Base-by-base conservation (phyloP, 176 grass and related monocot species). In the Oryza rufipogon region DNA sequence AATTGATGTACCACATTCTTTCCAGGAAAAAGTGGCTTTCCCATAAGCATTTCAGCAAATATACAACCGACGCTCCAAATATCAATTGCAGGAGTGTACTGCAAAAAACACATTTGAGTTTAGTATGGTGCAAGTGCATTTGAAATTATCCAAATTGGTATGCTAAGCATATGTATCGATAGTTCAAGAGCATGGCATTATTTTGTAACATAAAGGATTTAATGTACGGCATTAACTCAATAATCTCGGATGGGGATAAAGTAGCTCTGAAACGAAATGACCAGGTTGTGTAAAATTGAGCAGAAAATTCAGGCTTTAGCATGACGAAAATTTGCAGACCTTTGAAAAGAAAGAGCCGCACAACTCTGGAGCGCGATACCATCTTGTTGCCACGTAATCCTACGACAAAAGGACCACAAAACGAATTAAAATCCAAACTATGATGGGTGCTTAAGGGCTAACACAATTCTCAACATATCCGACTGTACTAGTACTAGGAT, bases 331-430 rank as follows among this genome's bases (percentile, higher is more conserved):
- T 51, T 70, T 47, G 65, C 77, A 36, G 46, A 95, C 90, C 88
- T 92, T 95, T 75, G 93, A 84, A 80, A 95, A 95, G 80, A 95
- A 95, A 70, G 93, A 95, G 51, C 93, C 90, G 28, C 93, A 95
- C 67, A 95, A 90, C 78, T 95, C 93, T 61, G 93, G 93, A 80
- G 93, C 90, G 22, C 93, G 93, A 74, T 95, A 95, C 93, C 93
- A 95, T 60, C 93, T 92, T 51, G 93, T 95, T 77, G 93, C 93
- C 20, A 95, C 88, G 82, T 95, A 95, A 91, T 92, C 93, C 93
- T 95, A 80, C 61, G 25, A 76, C 19, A 60, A 33, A 85, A 79
- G 17, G 15, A 16, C 70, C 70, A 36, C 2, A 58, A 17, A 36
- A 80, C 48, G 22, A 20, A 75, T n/a, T 30, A 74, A 68, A 60